Conservation (phyloP, 83 land plant genomes). For the Thuja plicata region DNA sequence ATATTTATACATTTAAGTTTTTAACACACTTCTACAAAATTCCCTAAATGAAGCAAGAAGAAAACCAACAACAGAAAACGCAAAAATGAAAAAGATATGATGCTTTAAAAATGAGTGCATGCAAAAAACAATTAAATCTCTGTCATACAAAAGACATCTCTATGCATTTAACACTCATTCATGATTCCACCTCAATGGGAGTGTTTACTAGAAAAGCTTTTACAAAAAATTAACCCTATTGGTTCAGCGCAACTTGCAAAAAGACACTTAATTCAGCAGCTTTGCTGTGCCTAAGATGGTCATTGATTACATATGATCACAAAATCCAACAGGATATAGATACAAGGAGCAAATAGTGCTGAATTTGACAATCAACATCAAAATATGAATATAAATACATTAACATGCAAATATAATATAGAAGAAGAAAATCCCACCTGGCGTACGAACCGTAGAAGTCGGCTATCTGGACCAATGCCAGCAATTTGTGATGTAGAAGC, state of each 20-base stretch:
- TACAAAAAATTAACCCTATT: not conserved
- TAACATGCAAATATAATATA: not conserved
- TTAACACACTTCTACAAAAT: not conserved
- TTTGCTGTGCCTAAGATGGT: not conserved
- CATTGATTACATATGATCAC: not conserved
- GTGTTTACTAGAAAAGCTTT: not conserved
- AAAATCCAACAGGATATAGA: not conserved
- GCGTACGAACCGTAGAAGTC: constrained; percentile 69
- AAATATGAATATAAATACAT: not conserved
- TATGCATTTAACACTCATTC: not conserved
- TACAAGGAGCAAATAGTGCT: not conserved
- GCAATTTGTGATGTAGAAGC: constrained; percentile 72
- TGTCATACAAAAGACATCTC: not conserved
- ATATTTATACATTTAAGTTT: not conserved
- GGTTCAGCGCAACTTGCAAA: not conserved
- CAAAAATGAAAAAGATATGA: not conserved
- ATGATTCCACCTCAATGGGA: not conserved
- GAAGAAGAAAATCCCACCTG: constrained; percentile 60
- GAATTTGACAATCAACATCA: not conserved
- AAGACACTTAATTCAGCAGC: not conserved
- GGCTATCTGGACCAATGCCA: constrained; percentile 82
- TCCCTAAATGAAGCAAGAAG: not conserved
- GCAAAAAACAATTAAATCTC: not conserved
- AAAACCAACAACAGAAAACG: not conserved
- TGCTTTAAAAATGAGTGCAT: not conserved